Conservation (phyloP, 169 alveolate genomes). For the Fabrea salina region DNA sequence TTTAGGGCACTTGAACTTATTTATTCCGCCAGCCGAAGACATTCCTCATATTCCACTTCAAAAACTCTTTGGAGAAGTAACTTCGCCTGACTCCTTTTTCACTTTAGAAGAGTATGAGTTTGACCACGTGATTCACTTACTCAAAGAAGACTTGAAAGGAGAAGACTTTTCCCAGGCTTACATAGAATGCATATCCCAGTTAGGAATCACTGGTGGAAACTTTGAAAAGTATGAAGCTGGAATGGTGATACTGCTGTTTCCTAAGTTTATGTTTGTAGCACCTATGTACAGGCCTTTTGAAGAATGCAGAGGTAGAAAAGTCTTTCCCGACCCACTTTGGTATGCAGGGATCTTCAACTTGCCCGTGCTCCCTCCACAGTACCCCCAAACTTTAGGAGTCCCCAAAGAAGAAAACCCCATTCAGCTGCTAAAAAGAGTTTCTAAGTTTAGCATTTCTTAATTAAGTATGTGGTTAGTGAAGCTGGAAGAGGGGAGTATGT, state of each 20-base stretch:
- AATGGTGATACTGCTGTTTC: background rate
- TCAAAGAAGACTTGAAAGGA: too few relatives aligned
- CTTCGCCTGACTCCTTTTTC: background rate
- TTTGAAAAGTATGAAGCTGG: background rate
- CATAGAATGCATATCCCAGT: background rate
- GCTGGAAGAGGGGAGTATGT: too few relatives aligned
- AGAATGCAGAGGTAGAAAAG: background rate
- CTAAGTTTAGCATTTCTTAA: constrained; percentile 8
- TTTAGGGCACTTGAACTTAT: background rate
- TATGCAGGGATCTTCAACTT: background rate
- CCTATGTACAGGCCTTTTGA: background rate
- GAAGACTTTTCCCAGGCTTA: background rate
- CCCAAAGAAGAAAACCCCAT: background rate
- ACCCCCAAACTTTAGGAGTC: constrained; percentile 19
- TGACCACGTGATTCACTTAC: background rate
- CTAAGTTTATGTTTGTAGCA: background rate
- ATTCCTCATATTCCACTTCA: background rate
- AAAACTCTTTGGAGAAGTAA: background rate
- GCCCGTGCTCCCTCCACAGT: background rate
- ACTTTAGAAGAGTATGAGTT: background rate
- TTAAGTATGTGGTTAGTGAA: too few relatives aligned
- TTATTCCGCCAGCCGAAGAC: background rate
- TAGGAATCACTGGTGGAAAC: background rate
- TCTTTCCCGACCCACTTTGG: background rate
- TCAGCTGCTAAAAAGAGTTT: background rate